Percentiles rank a stretch among this genome's conserved stretches.
These are phyloP conservation scores for Tuber indicum DNA, from an alignment of 495 filamentous ascomycete genomes.

Conservation along the genomic window DNA sequence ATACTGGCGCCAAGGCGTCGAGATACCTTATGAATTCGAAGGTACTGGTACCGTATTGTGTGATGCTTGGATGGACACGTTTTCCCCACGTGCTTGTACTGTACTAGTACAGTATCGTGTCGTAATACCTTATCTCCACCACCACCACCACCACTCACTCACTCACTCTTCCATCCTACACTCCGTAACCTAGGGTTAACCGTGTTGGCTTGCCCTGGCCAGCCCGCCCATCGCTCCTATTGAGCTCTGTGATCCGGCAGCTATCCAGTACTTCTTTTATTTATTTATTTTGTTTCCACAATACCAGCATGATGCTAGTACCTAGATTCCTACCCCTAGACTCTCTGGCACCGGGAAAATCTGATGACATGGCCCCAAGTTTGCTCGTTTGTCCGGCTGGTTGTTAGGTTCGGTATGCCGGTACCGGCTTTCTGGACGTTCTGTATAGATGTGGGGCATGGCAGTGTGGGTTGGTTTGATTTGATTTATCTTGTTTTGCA, in stretches of 20 bases:
- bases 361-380: neutral
- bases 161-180: too few species aligned
- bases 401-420: neutral
- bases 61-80: neutral
- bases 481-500: neutral
- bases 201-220: too few species aligned
- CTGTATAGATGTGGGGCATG: neutral
- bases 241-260: too few species aligned
- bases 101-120: too few species aligned
- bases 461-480: neutral
- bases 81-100: neutral
- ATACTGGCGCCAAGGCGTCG: neutral
- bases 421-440: neutral
- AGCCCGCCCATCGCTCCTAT: too few species aligned
- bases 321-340: neutral
- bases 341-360: neutral
- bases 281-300: too few species aligned
- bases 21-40: neutral
- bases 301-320: too few species aligned
- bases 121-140: too few species aligned
- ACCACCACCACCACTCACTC: too few species aligned
- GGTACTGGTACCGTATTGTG: neutral
- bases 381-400: neutral
- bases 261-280: too few species aligned
- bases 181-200: too few species aligned